Evolutionary conservation across 129 eudicot species (phyloP), one percentile per base, ranked within the genome.

Genomic region (Ambrosia trifida): DNA sequence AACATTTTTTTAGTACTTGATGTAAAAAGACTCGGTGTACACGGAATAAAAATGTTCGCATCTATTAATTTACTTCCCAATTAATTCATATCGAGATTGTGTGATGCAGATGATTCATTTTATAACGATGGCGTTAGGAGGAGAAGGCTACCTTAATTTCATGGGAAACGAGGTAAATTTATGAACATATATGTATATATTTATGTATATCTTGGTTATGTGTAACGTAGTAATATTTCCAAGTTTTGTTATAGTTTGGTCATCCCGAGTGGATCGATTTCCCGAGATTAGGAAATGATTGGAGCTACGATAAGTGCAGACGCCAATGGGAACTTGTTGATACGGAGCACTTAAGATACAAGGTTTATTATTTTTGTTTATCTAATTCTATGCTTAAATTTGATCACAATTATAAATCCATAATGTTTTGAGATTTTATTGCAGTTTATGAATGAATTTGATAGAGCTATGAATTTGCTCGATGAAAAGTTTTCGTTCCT

Each of bases 261-360:
- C 99, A 95, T 83, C 99, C 99, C 11, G 99, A 95, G 52, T 95
- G 99, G 99, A 90, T 95, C 28, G 99, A 95, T 87, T 95, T 95
- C 72, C 99, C 99, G 2, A 87, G 99, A 90, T 81, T 79, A 73
- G 99, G 99, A 46, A 95, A 95, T 62, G 78, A 57, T 24, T 95
- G 97, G 97, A 90, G 96, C 70, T 84, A 88, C 30, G 97, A 88
- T 16, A 95, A 81, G 73, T 90, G 96, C 74, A 81, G 91, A 79
- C 99, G 99, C 78, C 99, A 95, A 56, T 95, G 97, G 99, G 83
- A 95, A 73, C 96, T 95, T 5, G 91, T 86, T 16, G 99, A 95
- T 72, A 83, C 87, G 16, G 96, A 88, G 38, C 97, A 95, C 79
- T 66, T 90, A 78, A 81, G 99, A 90, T 95, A 90, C 86, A 86